These are phyloP conservation scores for Trichoderma gamsii DNA, from an alignment of 495 filamentous ascomycete genomes.

Conservation along the genomic window DNA sequence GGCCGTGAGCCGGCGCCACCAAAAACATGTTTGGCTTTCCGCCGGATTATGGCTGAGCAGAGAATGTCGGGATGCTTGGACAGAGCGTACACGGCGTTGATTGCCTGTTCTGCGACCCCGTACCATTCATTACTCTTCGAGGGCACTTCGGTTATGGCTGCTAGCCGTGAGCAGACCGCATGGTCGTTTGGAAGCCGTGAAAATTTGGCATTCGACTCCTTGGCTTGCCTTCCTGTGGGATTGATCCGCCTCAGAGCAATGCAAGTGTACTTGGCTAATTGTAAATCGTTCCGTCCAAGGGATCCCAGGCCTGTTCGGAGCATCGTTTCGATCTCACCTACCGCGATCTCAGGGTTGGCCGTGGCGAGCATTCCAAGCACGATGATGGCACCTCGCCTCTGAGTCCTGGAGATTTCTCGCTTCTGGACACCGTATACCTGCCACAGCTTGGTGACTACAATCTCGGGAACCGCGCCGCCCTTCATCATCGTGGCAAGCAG, in stretches of 20 bases:
- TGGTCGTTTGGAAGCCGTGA: conserved; percentile 87
- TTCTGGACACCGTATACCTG: conserved; percentile 93
- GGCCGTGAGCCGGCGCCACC: conserved; percentile 33
- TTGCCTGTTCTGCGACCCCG: conserved; percentile 94
- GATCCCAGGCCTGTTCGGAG: conserved; percentile 80
- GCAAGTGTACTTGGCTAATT: conserved; percentile 90
- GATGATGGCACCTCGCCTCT: conserved; percentile 88
- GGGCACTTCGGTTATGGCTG: conserved; percentile 74
- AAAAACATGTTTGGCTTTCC: conserved; percentile 84
- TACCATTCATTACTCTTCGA: conserved; percentile 94
- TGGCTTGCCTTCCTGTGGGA: conserved; percentile 70
- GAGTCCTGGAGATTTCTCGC: conserved; percentile 86
- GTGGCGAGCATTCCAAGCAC: conserved; percentile 95
- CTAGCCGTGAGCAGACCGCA: conserved; percentile 70
- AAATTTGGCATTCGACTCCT: conserved; percentile 59
- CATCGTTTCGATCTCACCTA: conserved; percentile 90
- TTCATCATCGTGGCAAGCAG: conserved; percentile 97
- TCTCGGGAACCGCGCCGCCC: conserved; percentile 73
- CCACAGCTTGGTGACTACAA: conserved; percentile 90
- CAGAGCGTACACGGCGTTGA: conserved; percentile 90
- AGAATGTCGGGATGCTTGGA: conserved; percentile 91
- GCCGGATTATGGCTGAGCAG: conserved; percentile 83
- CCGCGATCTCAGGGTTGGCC: conserved; percentile 84
- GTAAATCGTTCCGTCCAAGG: conserved; percentile 73
- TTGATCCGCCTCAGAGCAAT: conserved; percentile 86